phyloP scores from a whole-genome alignment of 805 yeast genomes.

The Saturnispora halmiae region DNA sequence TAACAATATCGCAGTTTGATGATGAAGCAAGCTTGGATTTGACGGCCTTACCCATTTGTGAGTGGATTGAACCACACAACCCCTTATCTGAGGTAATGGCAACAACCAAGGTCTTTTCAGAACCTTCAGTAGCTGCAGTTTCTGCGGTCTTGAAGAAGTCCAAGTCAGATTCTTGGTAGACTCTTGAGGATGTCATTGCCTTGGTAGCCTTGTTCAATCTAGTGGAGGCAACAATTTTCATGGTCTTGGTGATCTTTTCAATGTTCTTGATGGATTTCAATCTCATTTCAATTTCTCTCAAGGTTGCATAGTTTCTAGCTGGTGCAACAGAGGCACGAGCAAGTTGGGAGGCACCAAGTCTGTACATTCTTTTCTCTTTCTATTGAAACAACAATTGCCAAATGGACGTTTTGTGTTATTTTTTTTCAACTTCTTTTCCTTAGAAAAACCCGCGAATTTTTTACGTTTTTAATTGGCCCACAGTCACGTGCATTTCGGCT shows the following conservation, averaged over 20 bases:
- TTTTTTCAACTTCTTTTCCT: no score
- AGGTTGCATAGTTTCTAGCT: constrained; percentile 85
- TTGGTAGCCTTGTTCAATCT: constrained; percentile 91
- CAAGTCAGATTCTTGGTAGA: constrained; percentile 68
- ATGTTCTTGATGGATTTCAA: constrained; percentile 97
- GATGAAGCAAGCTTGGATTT: constrained; percentile 54
- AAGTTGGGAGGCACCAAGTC: constrained; percentile 43
- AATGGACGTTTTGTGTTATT: no score
- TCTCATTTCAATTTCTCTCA: constrained; percentile 97
- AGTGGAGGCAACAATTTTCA: constrained; percentile 98
- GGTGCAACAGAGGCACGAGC: constrained; percentile 39
- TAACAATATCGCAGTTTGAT: constrained; percentile 67
- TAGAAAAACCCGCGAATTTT: constrained; percentile 3
- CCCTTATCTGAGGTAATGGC: constrained; percentile 97
- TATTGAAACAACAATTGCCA: background rate
- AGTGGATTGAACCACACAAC: constrained; percentile 96
- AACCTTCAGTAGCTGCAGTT: constrained; percentile 44
- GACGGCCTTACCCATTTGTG: constrained; percentile 86
- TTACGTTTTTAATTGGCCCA: constrained; percentile 5
- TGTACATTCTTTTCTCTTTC: constrained; percentile 33
- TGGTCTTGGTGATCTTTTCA: constrained; percentile 98
- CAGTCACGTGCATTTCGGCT: constrained; percentile 8
- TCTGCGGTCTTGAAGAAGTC: constrained; percentile 78
- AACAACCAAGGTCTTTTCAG: constrained; percentile 61
- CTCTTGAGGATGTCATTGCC: constrained; percentile 84